Evolutionary conservation across 108 stramenopile species (phyloP).

Genomic region (Chaetoceros tenuissimus): DNA sequence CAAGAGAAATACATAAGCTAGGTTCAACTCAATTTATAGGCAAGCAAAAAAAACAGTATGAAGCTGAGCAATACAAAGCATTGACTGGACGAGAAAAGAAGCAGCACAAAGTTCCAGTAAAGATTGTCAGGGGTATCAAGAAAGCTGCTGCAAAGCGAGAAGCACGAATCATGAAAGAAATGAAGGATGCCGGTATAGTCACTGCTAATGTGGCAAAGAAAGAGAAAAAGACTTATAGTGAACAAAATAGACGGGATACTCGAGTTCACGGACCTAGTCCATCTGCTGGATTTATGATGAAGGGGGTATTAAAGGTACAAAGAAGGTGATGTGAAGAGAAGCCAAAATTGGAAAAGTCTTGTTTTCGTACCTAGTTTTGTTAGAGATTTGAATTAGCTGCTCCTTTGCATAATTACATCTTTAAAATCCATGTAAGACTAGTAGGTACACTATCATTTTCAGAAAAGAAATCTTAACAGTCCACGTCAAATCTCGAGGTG

Average conservation of each 20-base stretch:
- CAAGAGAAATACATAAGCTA: slow-evolving; percentile 56
- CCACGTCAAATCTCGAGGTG: no score
- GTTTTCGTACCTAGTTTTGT: no score
- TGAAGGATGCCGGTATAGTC: slow-evolving; percentile 65
- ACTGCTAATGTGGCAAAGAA: slow-evolving; percentile 9
- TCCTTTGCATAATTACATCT: no score
- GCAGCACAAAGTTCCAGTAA: slow-evolving; percentile 57
- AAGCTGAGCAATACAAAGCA: slow-evolving; percentile 54
- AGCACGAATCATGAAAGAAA: slow-evolving; percentile 37
- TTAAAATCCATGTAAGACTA: no score
- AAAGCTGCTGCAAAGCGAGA: slow-evolving; percentile 62
- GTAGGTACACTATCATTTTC: no score
- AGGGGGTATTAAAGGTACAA: slow-evolving; percentile 55
- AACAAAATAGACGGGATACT: slow-evolving; percentile 18
- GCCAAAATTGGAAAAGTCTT: no score
- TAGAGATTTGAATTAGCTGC: no score
- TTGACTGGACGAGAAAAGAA: slow-evolving; percentile 63
- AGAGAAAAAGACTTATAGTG: slow-evolving; percentile 8
- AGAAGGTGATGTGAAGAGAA: no score
- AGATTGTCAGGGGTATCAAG: slow-evolving; percentile 57
- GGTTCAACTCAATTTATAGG: slow-evolving; percentile 71
- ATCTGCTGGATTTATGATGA: slow-evolving; percentile 65
- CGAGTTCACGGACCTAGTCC: slow-evolving; percentile 57
- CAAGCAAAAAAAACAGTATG: slow-evolving; percentile 43
- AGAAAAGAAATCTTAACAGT: no score